Evolutionary conservation across 345 rosid genomes (phyloP).

Genomic region (Carallia brachiata): DNA sequence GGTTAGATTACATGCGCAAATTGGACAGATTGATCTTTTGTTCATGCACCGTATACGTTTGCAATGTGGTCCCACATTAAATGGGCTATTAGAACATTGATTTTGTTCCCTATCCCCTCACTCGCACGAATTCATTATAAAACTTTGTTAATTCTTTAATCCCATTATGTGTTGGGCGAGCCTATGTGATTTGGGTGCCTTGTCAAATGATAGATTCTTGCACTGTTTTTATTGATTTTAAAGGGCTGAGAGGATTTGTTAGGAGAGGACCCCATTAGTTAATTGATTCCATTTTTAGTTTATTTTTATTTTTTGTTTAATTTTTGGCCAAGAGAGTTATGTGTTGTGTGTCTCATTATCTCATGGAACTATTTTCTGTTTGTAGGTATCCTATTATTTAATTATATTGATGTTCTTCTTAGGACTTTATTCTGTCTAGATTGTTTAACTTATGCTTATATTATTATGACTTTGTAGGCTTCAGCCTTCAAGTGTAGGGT

Average conservation of each 20-base stretch:
- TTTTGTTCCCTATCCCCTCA: slow-evolving; percentile 22
- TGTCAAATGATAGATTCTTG: slow-evolving; percentile 9
- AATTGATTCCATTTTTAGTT: slow-evolving; percentile 17
- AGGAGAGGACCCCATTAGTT: background rate
- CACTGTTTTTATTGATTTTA: background rate
- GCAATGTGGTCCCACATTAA: slow-evolving; percentile 27
- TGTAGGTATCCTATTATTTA: slow-evolving; percentile 25
- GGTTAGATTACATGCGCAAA: slow-evolving; percentile 20
- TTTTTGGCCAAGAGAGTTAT: slow-evolving; percentile 10
- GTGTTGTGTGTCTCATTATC: slow-evolving; percentile 32
- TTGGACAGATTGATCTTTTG: slow-evolving; percentile 22
- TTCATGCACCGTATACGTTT: slow-evolving; percentile 31
- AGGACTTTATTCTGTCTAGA: slow-evolving; percentile 15
- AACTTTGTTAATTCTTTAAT: slow-evolving; percentile 8
- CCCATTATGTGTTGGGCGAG: background rate
- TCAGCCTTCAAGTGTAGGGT: slow-evolving; percentile 20
- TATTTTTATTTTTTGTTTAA: background rate
- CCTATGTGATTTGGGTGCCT: slow-evolving; percentile 18
- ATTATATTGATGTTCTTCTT: slow-evolving; percentile 26
- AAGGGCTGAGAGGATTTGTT: slow-evolving; percentile 6
- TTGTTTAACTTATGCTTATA: slow-evolving; percentile 22
- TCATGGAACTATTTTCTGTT: slow-evolving; percentile 46
- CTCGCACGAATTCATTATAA: slow-evolving; percentile 6
- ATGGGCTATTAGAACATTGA: slow-evolving; percentile 12
- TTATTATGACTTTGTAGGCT: slow-evolving; percentile 22